phyloP scores from a whole-genome alignment of 306 rosid species.

The Lagenaria siceraria region DNA sequence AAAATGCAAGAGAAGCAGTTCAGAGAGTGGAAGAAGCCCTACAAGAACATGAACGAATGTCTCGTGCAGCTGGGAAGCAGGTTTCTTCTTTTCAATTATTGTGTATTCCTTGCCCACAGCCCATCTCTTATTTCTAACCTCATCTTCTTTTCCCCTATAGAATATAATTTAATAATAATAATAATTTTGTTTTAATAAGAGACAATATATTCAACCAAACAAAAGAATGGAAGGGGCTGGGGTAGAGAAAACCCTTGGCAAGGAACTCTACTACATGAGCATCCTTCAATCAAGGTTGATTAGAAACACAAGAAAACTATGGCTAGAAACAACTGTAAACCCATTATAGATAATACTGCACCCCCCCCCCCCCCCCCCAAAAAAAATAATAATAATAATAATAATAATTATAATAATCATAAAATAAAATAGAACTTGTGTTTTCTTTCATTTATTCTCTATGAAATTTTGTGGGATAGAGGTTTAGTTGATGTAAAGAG shows the following conservation, averaged over 20 bases:
- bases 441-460: too few species aligned
- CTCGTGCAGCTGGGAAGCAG: constrained; percentile 69
- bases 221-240: background rate
- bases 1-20: constrained; percentile 82
- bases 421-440: too few species aligned
- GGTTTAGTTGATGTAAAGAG: background rate
- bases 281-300: background rate
- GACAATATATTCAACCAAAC: background rate
- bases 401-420: too few species aligned
- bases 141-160: background rate
- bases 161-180: background rate
- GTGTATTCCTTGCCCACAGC: background rate
- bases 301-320: background rate
- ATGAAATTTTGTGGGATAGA: too few species aligned
- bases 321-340: background rate
- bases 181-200: background rate
- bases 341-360: too few species aligned
- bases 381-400: too few species aligned
- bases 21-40: constrained; percentile 85
- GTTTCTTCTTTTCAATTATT: constrained; percentile 18
- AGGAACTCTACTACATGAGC: background rate
- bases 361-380: too few species aligned
- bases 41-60: constrained; percentile 63
- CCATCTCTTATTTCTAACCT: background rate
- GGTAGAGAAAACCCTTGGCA: background rate